Evolutionary conservation across 106 monocot species (phyloP).

Genomic region (Chionographis japonica): DNA sequence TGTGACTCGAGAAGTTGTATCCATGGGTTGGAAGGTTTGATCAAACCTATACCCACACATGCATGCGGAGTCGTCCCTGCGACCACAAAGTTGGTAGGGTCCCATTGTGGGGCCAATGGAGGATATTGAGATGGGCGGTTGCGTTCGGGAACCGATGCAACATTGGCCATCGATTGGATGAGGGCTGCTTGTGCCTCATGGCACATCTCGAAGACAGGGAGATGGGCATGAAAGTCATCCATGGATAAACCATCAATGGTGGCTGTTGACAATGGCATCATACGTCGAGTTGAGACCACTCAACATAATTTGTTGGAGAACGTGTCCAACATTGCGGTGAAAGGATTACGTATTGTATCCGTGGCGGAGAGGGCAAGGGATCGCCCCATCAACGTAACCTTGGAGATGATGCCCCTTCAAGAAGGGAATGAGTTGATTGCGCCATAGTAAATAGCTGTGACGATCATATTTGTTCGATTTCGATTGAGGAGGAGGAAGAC

Average conservation of each 20-base stretch:
- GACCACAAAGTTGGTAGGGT: neutral
- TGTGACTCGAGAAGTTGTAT: slow-evolving; percentile 17
- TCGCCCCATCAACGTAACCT: neutral
- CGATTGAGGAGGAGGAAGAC: no score
- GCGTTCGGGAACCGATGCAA: no score
- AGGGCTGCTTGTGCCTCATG: neutral
- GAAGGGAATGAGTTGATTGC: neutral
- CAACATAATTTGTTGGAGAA: neutral
- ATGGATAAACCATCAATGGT: neutral
- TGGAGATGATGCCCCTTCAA: neutral
- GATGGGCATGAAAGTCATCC: neutral
- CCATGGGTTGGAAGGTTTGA: neutral
- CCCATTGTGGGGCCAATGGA: neutral
- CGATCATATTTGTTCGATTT: neutral
- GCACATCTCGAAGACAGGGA: neutral
- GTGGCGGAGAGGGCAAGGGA: neutral
- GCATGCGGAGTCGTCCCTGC: neutral
- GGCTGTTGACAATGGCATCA: neutral
- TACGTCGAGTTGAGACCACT: neutral
- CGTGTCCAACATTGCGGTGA: neutral
- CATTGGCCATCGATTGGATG: neutral
- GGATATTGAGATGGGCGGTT: neutral
- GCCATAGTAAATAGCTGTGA: neutral
- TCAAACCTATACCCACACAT: neutral
- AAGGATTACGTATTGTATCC: neutral